Percentiles rank a stretch among this genome's conserved stretches.
Evolutionary conservation across 2,329 filamentous ascomycete species (phyloP).

Genomic region (Trichophyton schoenleinii): DNA sequence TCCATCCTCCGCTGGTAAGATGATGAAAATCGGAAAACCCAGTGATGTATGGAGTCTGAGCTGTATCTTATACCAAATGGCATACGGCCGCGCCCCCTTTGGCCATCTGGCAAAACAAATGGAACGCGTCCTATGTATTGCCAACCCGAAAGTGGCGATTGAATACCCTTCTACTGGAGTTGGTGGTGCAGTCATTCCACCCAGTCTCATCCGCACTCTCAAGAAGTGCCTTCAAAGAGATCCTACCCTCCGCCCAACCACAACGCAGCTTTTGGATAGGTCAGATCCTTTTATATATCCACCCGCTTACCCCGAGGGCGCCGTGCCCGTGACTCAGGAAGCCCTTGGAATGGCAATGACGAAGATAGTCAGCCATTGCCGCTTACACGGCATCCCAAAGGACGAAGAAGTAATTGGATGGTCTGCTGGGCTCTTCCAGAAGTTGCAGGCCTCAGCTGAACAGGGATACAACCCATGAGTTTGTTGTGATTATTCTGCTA

Average conservation of each 20-base stretch:
- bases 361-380: slow-evolving; percentile 48
- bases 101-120: slow-evolving; percentile 82
- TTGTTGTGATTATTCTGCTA: not conserved
- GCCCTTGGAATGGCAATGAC: slow-evolving; percentile 47
- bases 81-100: slow-evolving; percentile 92
- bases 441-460: slow-evolving; percentile 20
- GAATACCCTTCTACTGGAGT: slow-evolving; percentile 35
- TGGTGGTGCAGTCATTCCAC: slow-evolving; percentile 41
- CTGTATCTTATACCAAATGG: slow-evolving; percentile 96
- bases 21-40: slow-evolving; percentile 93
- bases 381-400: slow-evolving; percentile 42
- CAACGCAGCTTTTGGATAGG: slow-evolving; percentile 44
- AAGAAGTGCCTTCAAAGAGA: slow-evolving; percentile 48
- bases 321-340: slow-evolving; percentile 44
- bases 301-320: slow-evolving; percentile 35
- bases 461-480: not conserved
- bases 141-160: slow-evolving; percentile 38
- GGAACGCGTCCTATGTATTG: slow-evolving; percentile 54
- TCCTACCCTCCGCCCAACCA: slow-evolving; percentile 43
- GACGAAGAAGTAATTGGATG: slow-evolving; percentile 43
- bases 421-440: slow-evolving; percentile 38
- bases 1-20: slow-evolving; percentile 44
- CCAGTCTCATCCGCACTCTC: slow-evolving; percentile 44
- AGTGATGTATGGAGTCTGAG: slow-evolving; percentile 93
- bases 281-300: slow-evolving; percentile 48